phyloP scores from a whole-genome alignment of 164 flowering plant species.

The Nelumbo lutea region DNA sequence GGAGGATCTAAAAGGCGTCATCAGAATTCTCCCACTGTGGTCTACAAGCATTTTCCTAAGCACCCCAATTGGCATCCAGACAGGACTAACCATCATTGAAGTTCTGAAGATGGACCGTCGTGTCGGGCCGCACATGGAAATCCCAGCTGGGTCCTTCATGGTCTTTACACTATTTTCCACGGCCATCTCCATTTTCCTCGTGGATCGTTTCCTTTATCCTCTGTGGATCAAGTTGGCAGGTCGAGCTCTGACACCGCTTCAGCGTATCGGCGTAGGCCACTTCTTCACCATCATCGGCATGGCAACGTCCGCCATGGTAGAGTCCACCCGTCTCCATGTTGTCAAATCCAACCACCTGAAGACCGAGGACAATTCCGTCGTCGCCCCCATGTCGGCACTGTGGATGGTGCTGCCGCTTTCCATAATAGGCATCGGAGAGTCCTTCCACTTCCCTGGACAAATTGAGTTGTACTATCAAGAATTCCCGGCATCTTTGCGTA shows the following conservation, averaged over 20 bases:
- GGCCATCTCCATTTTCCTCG: constrained; percentile 27
- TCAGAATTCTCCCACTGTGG: constrained; percentile 59
- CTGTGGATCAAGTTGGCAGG: constrained; percentile 28
- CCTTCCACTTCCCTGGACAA: constrained; percentile 60
- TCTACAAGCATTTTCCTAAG: constrained; percentile 36
- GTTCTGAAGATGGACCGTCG: constrained; percentile 65
- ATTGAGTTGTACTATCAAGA: constrained; percentile 49
- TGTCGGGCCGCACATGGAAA: constrained; percentile 41
- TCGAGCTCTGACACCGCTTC: constrained; percentile 35
- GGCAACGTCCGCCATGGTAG: constrained; percentile 46
- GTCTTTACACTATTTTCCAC: constrained; percentile 38
- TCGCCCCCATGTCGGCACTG: constrained; percentile 39
- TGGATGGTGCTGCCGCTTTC: constrained; percentile 47
- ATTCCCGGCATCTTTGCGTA: constrained; percentile 35
- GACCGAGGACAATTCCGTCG: constrained; percentile 13
- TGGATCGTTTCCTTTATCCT: constrained; percentile 50
- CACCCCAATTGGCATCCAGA: constrained; percentile 39
- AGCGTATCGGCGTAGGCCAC: constrained; percentile 60
- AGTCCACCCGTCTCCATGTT: constrained; percentile 35
- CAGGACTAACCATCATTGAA: constrained; percentile 49
- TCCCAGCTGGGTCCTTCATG: constrained; percentile 54
- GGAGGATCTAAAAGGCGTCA: constrained; percentile 55
- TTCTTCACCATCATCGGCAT: constrained; percentile 38
- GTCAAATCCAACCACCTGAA: constrained; percentile 19
- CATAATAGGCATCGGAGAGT: constrained; percentile 48